Conservation (phyloP, 345 rosid species). For the Triadica sebifera region DNA sequence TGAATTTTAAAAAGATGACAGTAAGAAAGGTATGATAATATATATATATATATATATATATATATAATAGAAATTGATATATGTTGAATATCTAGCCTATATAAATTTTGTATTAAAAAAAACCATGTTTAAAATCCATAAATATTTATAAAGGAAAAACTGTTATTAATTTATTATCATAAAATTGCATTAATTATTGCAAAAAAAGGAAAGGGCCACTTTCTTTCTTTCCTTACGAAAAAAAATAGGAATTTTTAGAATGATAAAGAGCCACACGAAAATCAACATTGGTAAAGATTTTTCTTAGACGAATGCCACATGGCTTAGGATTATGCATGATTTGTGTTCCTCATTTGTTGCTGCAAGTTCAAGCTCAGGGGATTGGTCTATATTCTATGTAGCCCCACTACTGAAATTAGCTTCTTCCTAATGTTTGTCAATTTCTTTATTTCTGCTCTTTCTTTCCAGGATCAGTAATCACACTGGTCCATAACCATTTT, state of each 20-base stretch:
- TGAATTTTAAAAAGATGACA: no score
- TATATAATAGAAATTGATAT: no score
- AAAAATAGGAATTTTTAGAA: not conserved
- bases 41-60: no score
- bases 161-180: no score
- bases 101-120: no score
- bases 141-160: no score
- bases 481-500: not conserved
- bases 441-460: not conserved
- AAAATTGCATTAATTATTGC: no score
- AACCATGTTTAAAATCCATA: no score
- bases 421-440: not conserved
- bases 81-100: no score
- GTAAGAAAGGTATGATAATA: no score
- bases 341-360: slow-evolving; percentile 19
- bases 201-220: no score
- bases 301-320: slow-evolving; percentile 34
- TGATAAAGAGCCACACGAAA: slow-evolving; percentile 7
- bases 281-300: slow-evolving; percentile 10
- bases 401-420: not conserved
- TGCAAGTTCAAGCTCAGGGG: slow-evolving; percentile 13
- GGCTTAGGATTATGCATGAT: slow-evolving; percentile 30
- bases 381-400: slow-evolving; percentile 19
- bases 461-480: not conserved
- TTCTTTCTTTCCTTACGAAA: not conserved